Conservation (phyloP, 2,329 filamentous ascomycete species). For the Kalmusia sp. region DNA sequence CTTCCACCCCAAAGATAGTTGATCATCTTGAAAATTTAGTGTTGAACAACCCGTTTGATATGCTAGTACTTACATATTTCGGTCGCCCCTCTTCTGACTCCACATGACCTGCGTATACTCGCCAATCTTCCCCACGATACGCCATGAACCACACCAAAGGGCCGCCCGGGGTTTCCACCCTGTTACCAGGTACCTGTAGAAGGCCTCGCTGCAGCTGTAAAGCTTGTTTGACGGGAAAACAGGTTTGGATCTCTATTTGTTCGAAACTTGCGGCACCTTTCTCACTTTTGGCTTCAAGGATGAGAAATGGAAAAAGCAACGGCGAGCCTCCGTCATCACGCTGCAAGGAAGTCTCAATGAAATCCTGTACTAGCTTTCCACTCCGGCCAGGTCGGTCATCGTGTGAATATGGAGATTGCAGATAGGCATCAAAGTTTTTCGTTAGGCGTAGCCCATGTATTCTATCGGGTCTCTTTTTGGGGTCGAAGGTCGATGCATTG, state of each 20-base stretch:
- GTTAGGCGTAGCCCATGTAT: slow-evolving; percentile 19
- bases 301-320: slow-evolving; percentile 26
- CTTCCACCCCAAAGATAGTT: slow-evolving; percentile 24
- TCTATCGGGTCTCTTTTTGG: slow-evolving; percentile 20
- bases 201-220: slow-evolving; percentile 22
- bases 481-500: slow-evolving; percentile 2
- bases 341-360: slow-evolving; percentile 17
- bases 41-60: background rate
- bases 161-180: slow-evolving; percentile 19
- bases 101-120: slow-evolving; percentile 22
- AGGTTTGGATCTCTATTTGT: slow-evolving; percentile 23
- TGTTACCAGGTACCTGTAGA: slow-evolving; percentile 15
- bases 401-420: slow-evolving; percentile 12
- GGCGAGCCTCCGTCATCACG: slow-evolving; percentile 18
- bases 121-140: slow-evolving; percentile 24
- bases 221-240: slow-evolving; percentile 19
- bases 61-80: slow-evolving; percentile 11
- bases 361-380: slow-evolving; percentile 6
- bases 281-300: slow-evolving; percentile 24
- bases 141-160: slow-evolving; percentile 26
- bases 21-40: slow-evolving; percentile 10
- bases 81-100: slow-evolving; percentile 7
- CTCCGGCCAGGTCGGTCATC: background rate
- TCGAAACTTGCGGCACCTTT: slow-evolving; percentile 20
- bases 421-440: slow-evolving; percentile 13